phyloP scores from a whole-genome alignment of 352 stramenopile species.

The Globisporangium heterothallicum region DNA sequence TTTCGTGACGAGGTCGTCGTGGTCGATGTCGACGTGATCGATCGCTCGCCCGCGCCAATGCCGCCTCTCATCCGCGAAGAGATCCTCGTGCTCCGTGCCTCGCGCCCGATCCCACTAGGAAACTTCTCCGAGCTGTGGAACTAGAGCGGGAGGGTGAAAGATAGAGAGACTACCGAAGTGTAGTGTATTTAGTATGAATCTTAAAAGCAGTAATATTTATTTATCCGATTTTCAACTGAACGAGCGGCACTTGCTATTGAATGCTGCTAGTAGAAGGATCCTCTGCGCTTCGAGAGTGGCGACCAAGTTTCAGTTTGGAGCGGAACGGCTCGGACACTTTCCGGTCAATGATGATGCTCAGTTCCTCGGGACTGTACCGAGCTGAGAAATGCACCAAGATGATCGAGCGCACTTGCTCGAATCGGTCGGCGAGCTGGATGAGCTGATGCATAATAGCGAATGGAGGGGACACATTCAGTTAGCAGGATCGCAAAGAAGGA shows the following conservation, averaged over 20 bases:
- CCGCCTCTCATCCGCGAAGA: slow-evolving; percentile 68
- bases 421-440: slow-evolving; percentile 28
- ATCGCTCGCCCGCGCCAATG: slow-evolving; percentile 55
- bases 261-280: no score
- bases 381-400: slow-evolving; percentile 77
- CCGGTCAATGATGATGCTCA: slow-evolving; percentile 25
- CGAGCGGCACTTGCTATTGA: no score
- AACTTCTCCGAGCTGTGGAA: slow-evolving; percentile 85
- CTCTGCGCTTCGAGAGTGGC: no score
- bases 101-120: slow-evolving; percentile 55
- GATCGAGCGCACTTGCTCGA: slow-evolving; percentile 45
- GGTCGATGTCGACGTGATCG: slow-evolving; percentile 32
- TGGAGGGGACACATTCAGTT: not conserved
- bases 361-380: slow-evolving; percentile 34
- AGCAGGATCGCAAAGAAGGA: no score
- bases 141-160: slow-evolving; percentile 18
- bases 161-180: no score
- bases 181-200: slow-evolving; percentile 3
- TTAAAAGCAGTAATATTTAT: slow-evolving; percentile 12
- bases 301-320: slow-evolving; percentile 36
- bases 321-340: slow-evolving; percentile 31
- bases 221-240: no score
- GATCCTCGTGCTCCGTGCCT: slow-evolving; percentile 71
- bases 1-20: slow-evolving; percentile 58
- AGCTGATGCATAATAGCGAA: slow-evolving; percentile 27